A percentile compares a stretch with the other conserved stretches of the same genome.
phyloP scores from a whole-genome alignment of 257 asterid species.

The Ballota nigra region DNA sequence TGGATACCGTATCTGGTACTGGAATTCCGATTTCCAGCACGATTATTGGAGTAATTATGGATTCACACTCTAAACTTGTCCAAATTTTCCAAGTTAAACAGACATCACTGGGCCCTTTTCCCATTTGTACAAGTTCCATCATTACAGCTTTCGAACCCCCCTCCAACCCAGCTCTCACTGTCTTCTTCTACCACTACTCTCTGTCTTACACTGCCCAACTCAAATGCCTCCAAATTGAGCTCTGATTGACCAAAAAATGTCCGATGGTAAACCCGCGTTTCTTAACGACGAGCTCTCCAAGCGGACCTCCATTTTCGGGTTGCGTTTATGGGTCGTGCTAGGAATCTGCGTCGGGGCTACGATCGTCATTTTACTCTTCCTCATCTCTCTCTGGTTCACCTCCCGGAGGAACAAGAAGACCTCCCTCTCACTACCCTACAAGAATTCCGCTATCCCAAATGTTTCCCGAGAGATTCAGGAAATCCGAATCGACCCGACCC shows the following conservation, averaged over 20 bases:
- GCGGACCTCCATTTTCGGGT: conserved; percentile 72
- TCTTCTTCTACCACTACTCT: conserved; percentile 18
- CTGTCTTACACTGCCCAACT: conserved; percentile 17
- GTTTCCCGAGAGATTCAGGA: conserved; percentile 79
- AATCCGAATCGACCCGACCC: conserved; percentile 57
- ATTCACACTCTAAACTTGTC: conserved; percentile 14
- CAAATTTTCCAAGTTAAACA: background rate
- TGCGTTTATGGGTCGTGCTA: conserved; percentile 72
- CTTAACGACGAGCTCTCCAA: conserved; percentile 58
- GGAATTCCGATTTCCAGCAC: background rate
- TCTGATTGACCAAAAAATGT: conserved; percentile 27
- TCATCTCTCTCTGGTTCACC: conserved; percentile 76
- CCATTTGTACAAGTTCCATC: conserved; percentile 50
- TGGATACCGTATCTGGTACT: background rate
- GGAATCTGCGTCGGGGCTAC: conserved; percentile 92
- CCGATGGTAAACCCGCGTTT: conserved; percentile 45
- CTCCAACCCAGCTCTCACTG: background rate
- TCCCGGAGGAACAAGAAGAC: conserved; percentile 43
- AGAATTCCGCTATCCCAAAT: conserved; percentile 49
- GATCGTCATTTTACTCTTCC: conserved; percentile 58
- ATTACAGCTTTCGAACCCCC: conserved; percentile 37
- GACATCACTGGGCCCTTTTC: conserved; percentile 33
- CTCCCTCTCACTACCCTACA: conserved; percentile 27
- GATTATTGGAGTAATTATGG: background rate
- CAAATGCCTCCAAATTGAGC: conserved; percentile 18